Percentiles rank a stretch among this genome's conserved stretches.
phyloP scores from a whole-genome alignment of 306 rosid species.

The Lablab purpureus region DNA sequence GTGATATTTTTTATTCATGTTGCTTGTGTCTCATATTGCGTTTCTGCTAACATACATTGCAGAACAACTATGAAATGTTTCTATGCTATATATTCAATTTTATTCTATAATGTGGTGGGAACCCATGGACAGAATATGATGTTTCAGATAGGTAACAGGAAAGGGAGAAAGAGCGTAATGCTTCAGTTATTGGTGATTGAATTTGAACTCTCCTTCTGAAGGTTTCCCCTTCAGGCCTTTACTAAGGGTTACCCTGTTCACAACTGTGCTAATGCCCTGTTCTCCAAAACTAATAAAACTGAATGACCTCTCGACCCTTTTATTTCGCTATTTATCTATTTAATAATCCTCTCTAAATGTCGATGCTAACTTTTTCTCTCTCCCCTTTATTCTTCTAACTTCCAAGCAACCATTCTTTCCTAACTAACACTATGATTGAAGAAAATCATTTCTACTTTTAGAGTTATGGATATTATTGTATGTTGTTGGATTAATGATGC shows the following conservation, averaged over 20 bases:
- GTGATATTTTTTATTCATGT: conserved; percentile 40
- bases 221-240: conserved; percentile 2
- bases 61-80: conserved; percentile 35
- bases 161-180: neutral
- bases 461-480: conserved; percentile 22
- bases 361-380: neutral
- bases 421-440: neutral
- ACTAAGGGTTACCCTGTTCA: neutral
- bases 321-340: neutral
- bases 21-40: conserved; percentile 30
- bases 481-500: conserved; percentile 22
- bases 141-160: neutral
- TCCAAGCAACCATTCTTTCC: neutral
- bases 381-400: neutral
- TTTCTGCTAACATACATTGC: conserved; percentile 36
- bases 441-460: conserved; percentile 27
- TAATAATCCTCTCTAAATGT: neutral
- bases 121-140: neutral
- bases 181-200: neutral
- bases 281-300: conserved; percentile 13
- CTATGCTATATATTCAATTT: conserved; percentile 16
- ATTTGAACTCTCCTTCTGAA: neutral
- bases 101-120: neutral
- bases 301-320: neutral
- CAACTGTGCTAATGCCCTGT: neutral